phyloP scores from a whole-genome alignment of 2,329 filamentous ascomycete genomes.

The Venturia oleaginea region DNA sequence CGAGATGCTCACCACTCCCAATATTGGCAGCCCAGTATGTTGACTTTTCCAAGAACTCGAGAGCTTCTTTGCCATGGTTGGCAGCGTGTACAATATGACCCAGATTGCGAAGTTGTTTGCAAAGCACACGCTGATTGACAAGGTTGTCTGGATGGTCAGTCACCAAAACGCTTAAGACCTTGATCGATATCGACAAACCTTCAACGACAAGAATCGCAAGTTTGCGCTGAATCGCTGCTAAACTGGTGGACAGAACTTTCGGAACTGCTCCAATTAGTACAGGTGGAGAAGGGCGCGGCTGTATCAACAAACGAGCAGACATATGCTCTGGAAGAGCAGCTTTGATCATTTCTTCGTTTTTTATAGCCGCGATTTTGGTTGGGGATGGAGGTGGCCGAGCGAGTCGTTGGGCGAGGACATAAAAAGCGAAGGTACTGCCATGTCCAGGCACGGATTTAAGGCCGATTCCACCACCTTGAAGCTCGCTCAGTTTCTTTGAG shows the following conservation, averaged over 20 bases:
- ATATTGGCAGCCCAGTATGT: slow-evolving; percentile 5
- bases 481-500: slow-evolving; percentile 54
- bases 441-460: slow-evolving; percentile 48
- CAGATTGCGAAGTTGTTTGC: slow-evolving; percentile 9
- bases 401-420: slow-evolving; percentile 39
- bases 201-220: slow-evolving; percentile 13
- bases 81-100: slow-evolving; percentile 11
- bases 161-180: too few species aligned
- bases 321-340: neutral
- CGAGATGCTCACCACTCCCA: neutral
- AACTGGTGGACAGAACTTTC: neutral
- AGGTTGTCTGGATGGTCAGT: slow-evolving; percentile 11
- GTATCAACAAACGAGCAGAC: neutral
- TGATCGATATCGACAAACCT: too few species aligned
- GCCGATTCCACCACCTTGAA: slow-evolving; percentile 63
- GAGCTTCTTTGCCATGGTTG: slow-evolving; percentile 13
- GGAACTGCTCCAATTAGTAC: slow-evolving; percentile 3
- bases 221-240: slow-evolving; percentile 6
- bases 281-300: neutral
- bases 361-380: neutral
- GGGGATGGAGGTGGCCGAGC: neutral
- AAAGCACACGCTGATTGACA: slow-evolving; percentile 14
- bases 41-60: slow-evolving; percentile 11
- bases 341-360: neutral
- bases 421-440: slow-evolving; percentile 60